Evolutionary conservation across 1,284 basidiomycete genomes (phyloP).

Genomic region (Apiotrichum veenhuisii): DNA sequence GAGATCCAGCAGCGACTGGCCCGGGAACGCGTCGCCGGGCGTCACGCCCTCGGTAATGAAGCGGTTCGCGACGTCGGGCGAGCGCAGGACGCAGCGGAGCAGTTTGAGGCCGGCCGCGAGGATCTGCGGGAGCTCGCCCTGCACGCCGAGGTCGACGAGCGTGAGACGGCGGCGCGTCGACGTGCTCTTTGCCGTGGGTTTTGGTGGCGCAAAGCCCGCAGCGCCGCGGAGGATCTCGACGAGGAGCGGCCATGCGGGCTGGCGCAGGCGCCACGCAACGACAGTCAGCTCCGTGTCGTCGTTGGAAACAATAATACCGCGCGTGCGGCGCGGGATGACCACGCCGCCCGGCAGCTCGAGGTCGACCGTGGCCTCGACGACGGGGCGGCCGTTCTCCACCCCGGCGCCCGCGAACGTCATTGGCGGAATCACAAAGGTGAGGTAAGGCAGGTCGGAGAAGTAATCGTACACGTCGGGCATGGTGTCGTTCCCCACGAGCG

Average conservation of each 20-base stretch:
- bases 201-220: conserved; percentile 21
- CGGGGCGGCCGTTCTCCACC: conserved; percentile 23
- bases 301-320: conserved; percentile 22
- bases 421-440: conserved; percentile 23
- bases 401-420: conserved; percentile 20
- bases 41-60: conserved; percentile 1
- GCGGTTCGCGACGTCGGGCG: conserved; percentile 13
- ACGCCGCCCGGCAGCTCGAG: conserved; percentile 38
- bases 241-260: conserved; percentile 34
- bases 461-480: conserved; percentile 32
- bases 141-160: conserved; percentile 33
- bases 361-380: conserved; percentile 27
- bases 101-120: conserved; percentile 30
- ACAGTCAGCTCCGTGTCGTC: conserved; percentile 15
- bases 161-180: conserved; percentile 23
- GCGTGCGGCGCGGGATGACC: conserved; percentile 27
- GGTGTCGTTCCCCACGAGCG: conserved; percentile 21
- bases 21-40: conserved; percentile 7
- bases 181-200: conserved; percentile 1
- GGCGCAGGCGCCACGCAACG: conserved; percentile 26
- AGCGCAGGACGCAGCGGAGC: conserved; percentile 28
- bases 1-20: conserved; percentile 30
- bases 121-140: conserved; percentile 22
- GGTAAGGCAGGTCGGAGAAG: conserved; percentile 29
- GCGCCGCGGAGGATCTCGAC: conserved; percentile 36